Evolutionary conservation across 495 filamentous ascomycete genomes (phyloP), one percentile per base, ranked within the genome.

Genomic region (Lasiosphaeris hirsuta): DNA sequence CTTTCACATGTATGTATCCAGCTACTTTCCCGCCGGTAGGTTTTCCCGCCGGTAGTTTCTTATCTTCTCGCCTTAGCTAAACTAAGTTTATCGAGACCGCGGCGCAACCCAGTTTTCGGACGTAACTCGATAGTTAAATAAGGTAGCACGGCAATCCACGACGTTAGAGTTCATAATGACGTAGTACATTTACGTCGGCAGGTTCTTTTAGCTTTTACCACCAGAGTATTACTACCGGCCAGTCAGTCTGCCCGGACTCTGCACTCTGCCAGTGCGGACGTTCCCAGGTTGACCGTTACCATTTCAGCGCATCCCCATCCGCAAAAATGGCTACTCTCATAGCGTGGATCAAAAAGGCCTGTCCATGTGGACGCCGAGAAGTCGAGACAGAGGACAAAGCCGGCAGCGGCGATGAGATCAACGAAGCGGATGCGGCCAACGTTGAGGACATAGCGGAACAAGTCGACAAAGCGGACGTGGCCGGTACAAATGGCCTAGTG

Each of bases 271-370:
- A 34, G 51, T 54, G 38, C 38, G 39, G 36, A 43, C 19, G 51
- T 42, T 54, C 18, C 51, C 51, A 54, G 51, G 38, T 42, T 43
- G 30, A 34, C 37, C 4, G 51, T 54, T 40, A 43, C 51, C 51
- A 54, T 54, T 55, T 46, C 52, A 55, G n/a, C 52, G 30, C 52
- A 55, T 47, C 41, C 52, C 42, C 30, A 55, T 55, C 41, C 42
- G 52, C 52, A 46, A 55, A 55, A 55, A 51, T 51, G 49, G 33
- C 49, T 39, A 41, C 49, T 40, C 36, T 51, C 49, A 17, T 41
- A 9, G 49, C 49, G 36, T 51, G 49, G 49, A 51, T 51, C 14
- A 51, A 51, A 51, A 51, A 38, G 13, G 49, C 36, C 14, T 51
- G 49, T 40, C 49, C 36, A 40, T 39, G 49, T 41, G 49, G 35